Percentiles rank a stretch among this genome's conserved stretches.
phyloP scores from a whole-genome alignment of 1,139 yeast species.

The Hansenula sp. region DNA sequence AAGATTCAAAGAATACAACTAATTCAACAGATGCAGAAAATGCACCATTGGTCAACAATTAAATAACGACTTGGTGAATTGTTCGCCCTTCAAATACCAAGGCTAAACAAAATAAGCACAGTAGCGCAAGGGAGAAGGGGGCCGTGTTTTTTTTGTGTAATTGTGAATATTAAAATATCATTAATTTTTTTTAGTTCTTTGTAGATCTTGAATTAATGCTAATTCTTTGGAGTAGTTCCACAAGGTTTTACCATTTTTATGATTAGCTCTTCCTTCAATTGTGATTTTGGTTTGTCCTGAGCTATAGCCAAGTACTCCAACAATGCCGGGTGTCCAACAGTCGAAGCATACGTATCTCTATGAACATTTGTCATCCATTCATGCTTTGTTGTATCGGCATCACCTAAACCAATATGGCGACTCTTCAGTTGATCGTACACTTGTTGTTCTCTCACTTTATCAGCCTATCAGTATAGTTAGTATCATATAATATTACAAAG shows the following conservation, averaged over 20 bases:
- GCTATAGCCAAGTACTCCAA: constrained; percentile 68
- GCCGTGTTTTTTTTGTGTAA: no score
- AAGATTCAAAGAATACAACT: constrained; percentile 13
- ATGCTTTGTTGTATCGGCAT: constrained; percentile 58
- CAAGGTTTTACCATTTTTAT: constrained; percentile 57
- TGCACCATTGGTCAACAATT: constrained; percentile 25
- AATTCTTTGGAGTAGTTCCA: constrained; percentile 23
- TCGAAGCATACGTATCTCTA: constrained; percentile 69
- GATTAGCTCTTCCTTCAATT: constrained; percentile 48
- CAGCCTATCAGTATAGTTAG: constrained; percentile 42
- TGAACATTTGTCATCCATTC: constrained; percentile 62
- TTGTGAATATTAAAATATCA: no score
- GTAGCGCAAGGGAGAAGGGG: no score
- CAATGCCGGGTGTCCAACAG: constrained; percentile 66
- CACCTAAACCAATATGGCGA: constrained; percentile 69
- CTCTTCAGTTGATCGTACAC: constrained; percentile 57
- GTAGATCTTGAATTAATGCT: background rate
- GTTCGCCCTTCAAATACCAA: no score
- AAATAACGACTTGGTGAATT: no score
- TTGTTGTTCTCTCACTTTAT: constrained; percentile 63
- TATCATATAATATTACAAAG: no score
- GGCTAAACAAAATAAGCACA: no score
- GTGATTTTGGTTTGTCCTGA: constrained; percentile 46
- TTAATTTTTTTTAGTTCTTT: background rate
- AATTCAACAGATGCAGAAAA: constrained; percentile 18